Conservation (phyloP, 148 eudicot genomes). For the Talinum fruticosum region DNA sequence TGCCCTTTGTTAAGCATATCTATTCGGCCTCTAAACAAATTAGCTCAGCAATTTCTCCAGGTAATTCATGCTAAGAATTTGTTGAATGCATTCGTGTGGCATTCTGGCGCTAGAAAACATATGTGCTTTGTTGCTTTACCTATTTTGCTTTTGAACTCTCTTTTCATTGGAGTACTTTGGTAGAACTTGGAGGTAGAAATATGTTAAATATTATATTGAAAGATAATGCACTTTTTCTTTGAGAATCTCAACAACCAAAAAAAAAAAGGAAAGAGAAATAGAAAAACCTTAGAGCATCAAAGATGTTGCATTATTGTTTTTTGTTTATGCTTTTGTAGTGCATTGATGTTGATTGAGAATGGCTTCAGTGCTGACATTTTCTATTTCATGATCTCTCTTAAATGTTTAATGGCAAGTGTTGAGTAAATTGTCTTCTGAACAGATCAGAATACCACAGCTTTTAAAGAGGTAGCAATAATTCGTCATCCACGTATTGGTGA, state of each 20-base stretch:
- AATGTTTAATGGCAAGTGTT: neutral
- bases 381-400: neutral
- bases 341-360: neutral
- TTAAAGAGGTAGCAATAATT: conserved; percentile 91
- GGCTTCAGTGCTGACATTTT: neutral
- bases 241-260: neutral
- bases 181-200: neutral
- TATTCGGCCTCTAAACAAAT: conserved; percentile 94
- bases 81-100: neutral
- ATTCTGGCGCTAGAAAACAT: neutral
- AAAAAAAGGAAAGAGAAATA: too few species aligned
- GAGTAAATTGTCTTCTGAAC: conserved; percentile 18
- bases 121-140: neutral
- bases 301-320: neutral
- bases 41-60: conserved; percentile 90
- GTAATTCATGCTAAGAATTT: conserved; percentile 30
- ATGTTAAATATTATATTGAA: neutral
- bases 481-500: conserved; percentile 94
- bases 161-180: neutral
- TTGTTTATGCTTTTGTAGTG: neutral
- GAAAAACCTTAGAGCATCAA: neutral
- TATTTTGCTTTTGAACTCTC: neutral
- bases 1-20: conserved; percentile 83
- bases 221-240: neutral
- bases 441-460: conserved; percentile 92